Conservation (phyloP, 805 yeast species). For the Starmera amethionina region DNA sequence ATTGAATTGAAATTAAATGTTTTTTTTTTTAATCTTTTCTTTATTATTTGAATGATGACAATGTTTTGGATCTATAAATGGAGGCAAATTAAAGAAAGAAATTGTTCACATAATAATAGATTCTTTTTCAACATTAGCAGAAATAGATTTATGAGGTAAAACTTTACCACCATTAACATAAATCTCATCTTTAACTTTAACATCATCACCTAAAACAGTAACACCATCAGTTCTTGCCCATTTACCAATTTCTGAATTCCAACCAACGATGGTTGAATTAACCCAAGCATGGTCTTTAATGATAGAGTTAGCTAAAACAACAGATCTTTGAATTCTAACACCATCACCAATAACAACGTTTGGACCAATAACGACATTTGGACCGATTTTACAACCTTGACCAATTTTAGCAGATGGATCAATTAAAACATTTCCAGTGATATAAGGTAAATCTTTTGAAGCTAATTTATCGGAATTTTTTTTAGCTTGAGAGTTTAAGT, state of each 20-base stretch:
- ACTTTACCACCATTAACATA: constrained; percentile 99
- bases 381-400: constrained; percentile 92
- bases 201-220: constrained; percentile 98
- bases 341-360: constrained; percentile 94
- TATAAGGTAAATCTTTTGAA: constrained; percentile 50
- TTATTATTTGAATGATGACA: no score
- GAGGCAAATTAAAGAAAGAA: neutral
- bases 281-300: constrained; percentile 98
- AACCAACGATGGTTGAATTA: constrained; percentile 95
- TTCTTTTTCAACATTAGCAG: constrained; percentile 94
- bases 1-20: no score
- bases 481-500: constrained; percentile 79
- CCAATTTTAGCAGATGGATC: constrained; percentile 94
- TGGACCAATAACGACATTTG: constrained; percentile 96
- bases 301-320: constrained; percentile 80
- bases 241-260: constrained; percentile 96
- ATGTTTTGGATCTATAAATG: no score
- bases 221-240: constrained; percentile 99
- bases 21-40: no score
- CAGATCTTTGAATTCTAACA: constrained; percentile 95
- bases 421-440: constrained; percentile 84
- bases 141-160: constrained; percentile 95
- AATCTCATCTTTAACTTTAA: constrained; percentile 94
- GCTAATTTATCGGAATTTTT: constrained; percentile 64
- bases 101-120: constrained; percentile 84